Evolutionary conservation across 176 grass and related monocot genomes (phyloP).

Genomic region (Aegilops sharonensis): DNA sequence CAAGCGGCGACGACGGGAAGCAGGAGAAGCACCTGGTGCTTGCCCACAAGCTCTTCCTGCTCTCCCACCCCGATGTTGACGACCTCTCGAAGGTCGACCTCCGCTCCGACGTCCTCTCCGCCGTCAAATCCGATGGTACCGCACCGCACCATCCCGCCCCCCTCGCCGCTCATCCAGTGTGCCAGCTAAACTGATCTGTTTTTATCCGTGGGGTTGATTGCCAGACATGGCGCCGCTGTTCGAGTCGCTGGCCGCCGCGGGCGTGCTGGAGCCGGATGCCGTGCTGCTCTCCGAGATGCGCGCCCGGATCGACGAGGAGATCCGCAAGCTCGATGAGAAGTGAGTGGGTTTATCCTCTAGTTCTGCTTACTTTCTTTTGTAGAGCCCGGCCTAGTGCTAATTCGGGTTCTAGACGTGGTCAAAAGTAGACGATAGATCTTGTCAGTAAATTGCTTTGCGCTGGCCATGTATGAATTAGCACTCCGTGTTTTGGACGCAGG

Average conservation of each 20-base stretch:
- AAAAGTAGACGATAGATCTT: background rate
- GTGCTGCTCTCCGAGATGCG: constrained; percentile 69
- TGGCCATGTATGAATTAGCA: background rate
- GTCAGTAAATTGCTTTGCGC: background rate
- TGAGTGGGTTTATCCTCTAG: constrained; percentile 22
- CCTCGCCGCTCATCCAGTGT: background rate
- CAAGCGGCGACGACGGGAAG: constrained; percentile 46
- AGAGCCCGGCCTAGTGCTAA: background rate
- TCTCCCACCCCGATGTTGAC: constrained; percentile 71
- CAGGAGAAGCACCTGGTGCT: constrained; percentile 83
- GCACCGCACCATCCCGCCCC: background rate
- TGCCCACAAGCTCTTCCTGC: constrained; percentile 88
- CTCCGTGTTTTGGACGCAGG: background rate
- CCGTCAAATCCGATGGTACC: constrained; percentile 78
- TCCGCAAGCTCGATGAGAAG: constrained; percentile 90
- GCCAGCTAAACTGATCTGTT: background rate
- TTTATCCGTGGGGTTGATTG: background rate
- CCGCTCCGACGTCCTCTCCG: constrained; percentile 66
- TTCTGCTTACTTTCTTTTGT: background rate
- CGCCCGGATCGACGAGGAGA: constrained; percentile 70
- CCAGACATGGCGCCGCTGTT: constrained; percentile 76
- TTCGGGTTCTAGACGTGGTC: background rate
- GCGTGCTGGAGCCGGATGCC: constrained; percentile 64
- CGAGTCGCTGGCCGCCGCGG: constrained; percentile 56
- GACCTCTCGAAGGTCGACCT: constrained; percentile 92